Percentiles rank a stretch among this genome's conserved stretches.
phyloP scores from a whole-genome alignment of 108 stramenopile genomes.

The Chaetoceros muelleri region DNA sequence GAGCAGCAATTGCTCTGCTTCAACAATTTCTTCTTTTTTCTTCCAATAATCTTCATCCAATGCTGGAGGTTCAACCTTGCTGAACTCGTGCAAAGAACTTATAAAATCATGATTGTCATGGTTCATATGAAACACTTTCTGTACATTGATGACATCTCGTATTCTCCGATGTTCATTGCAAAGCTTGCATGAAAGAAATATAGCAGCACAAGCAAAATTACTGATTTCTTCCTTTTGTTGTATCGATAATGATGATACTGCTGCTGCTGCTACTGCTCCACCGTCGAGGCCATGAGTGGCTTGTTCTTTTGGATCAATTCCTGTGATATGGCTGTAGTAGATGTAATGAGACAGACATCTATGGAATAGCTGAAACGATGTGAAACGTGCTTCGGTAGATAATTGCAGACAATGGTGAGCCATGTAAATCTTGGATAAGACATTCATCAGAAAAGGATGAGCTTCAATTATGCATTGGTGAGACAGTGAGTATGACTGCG shows the following conservation, averaged over 20 bases:
- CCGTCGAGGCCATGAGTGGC: not conserved
- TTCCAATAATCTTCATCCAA: conserved; percentile 68
- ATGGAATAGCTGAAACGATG: not conserved
- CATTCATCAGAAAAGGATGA: not conserved
- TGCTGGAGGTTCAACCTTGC: conserved; percentile 5
- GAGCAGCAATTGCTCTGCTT: conserved; percentile 57
- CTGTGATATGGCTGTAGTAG: not conserved
- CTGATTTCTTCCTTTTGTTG: not conserved
- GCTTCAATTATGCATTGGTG: not conserved
- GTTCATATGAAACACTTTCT: not conserved
- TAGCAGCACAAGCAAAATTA: conserved; percentile 38
- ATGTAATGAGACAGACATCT: not conserved
- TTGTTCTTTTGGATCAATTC: not conserved
- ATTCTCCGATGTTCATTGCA: conserved; percentile 68
- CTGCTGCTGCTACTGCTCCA: too few relatives aligned
- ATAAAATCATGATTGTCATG: not conserved
- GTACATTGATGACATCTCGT: conserved; percentile 49
- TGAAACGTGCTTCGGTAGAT: not conserved
- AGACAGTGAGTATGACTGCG: too few relatives aligned
- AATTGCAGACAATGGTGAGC: not conserved
- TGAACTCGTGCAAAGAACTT: not conserved
- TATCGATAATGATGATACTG: not conserved
- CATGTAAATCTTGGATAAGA: not conserved
- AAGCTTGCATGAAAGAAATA: conserved; percentile 61
- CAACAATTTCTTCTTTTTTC: conserved; percentile 46